Evolutionary conservation across 768 basidiomycete genomes (phyloP).

Genomic region (Mycena rosella): DNA sequence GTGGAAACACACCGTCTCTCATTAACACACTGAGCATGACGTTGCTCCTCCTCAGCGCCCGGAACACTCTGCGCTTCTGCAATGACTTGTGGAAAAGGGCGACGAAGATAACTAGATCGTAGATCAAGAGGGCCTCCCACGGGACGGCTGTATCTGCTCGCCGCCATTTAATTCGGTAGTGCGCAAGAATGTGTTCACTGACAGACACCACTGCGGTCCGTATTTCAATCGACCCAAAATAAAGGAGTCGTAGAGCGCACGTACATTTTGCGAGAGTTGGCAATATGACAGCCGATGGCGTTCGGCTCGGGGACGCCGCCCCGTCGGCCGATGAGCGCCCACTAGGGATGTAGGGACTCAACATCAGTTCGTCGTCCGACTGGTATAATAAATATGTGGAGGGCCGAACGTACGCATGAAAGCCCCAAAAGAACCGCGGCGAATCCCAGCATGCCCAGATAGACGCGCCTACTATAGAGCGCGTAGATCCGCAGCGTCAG

Average conservation of each 20-base stretch:
- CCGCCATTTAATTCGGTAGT: background rate
- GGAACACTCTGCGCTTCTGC: background rate
- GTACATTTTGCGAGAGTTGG: constrained; percentile 6
- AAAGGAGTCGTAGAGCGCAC: background rate
- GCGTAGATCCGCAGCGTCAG: constrained; percentile 47
- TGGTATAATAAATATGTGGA: background rate
- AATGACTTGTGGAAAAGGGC: constrained; percentile 11
- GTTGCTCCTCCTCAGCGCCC: background rate
- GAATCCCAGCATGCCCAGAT: constrained; percentile 8
- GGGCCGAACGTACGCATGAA: constrained; percentile 6
- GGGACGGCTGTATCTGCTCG: constrained; percentile 21
- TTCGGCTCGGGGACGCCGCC: constrained; percentile 12
- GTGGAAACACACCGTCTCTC: constrained; percentile 23
- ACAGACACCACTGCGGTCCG: constrained; percentile 6
- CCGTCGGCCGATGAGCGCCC: constrained; percentile 22
- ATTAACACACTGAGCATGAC: constrained; percentile 10
- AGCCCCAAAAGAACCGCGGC: constrained; percentile 12
- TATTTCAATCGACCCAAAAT: background rate
- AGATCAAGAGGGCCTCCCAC: constrained; percentile 29
- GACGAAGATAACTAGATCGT: constrained; percentile 22
- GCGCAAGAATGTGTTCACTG: background rate
- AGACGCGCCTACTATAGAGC: constrained; percentile 40
- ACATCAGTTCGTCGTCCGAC: no score
- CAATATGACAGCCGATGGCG: constrained; percentile 25
- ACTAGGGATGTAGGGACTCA: constrained; percentile 7